Base-by-base conservation (phyloP, 1,284 basidiomycete species). In the Cryptococcus sp. region DNA sequence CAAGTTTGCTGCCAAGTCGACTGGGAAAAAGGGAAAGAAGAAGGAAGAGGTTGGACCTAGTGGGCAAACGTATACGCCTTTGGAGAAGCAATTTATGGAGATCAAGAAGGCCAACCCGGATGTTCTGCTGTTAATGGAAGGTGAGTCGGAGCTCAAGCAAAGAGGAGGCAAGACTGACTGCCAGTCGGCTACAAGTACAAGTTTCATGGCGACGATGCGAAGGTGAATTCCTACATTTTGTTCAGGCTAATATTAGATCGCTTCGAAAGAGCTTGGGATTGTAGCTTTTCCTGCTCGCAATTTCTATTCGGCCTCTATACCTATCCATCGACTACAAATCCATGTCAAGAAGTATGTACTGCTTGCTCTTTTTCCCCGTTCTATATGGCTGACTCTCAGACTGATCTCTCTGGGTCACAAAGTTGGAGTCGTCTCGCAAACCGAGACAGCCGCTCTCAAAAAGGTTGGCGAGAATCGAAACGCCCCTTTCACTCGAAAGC, bases 391-490 rank as follows among this genome's bases (percentile, higher is more conserved):
- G 33, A 56, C 18, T 7, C 35, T n/a, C 43, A 92, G 88, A 57
- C 78, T 97, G 28, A 79, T 97, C 36, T 84, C 86, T 0, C 80
- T 84, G 47, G 93, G 93, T 0, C 79, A 91, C 68, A 88, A 90
- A 82, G 80, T 98, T 43, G 94, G 94, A 10, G 82, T 98, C 11
- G 84, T 95, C 1, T 80, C 84, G n/a, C 94, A 97, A 69, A 82
- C 79, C 3, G 94, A 98, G 73, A 97, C 94, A 0, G 89, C 94
- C 0, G 94, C 94, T 0, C 77, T 98, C 46, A 97, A 98, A 75
- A 95, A 93, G 68, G 83, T 79, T 3, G 80, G 90, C 49, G 87
- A 90, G 48, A 93, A 85, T 55, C 79, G 83, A 42, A 87, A 85
- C 62, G 78, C 81, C 0, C 83, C 87, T 0, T 98, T 98, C 62